Base-by-base conservation (phyloP, 106 monocot species). In the Allium fistulosum region DNA sequence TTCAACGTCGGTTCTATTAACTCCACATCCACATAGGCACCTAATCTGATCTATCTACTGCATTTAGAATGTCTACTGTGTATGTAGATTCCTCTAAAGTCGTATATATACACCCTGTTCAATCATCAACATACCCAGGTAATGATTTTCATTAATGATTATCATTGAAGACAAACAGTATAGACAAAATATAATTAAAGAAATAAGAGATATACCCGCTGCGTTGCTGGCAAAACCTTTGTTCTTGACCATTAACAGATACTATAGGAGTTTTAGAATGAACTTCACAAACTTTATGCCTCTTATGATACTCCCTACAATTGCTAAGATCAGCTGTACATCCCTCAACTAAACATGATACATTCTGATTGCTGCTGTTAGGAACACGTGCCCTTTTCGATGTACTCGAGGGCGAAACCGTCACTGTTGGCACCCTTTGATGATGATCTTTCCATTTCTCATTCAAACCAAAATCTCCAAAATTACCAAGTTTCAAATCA, bases 161-260 rank as follows among this genome's bases (percentile, higher is more conserved):
- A 37, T 37, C 37, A 37, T 5, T 37, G 37, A 37, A 37, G 37
- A 37, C 37, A 37, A 37, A 37, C 37, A 37, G 0, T 4, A 37
- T 37, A 37, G 37, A 37, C 37, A 37, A 37, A 5, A 2, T 37
- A 2, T 5, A 4, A 37, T 37, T 0, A 37, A 37, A 4, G 37
- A 37, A 37, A 37, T 37, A 37, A 37, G 37, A 37, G 37, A 37
- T 4, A 70, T 81, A 88, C 89, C 89, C 82, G 76, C 89, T 89
- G 50, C 89, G 85, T 76, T 89, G 89, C 72, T 89, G 89, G 79
- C 89, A 89, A 69, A 89, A 89, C 7, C 89, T 69, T 66, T 85
- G 89, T 61, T 89, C 79, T 53, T 78, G 84, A 57, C 89, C 85
- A 4, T 72, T 75, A 22, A 89, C 85, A 59, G 72, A 28, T 8